phyloP scores from a whole-genome alignment of 768 basidiomycete species.

The Pseudohyphozyma bogoriensis region DNA sequence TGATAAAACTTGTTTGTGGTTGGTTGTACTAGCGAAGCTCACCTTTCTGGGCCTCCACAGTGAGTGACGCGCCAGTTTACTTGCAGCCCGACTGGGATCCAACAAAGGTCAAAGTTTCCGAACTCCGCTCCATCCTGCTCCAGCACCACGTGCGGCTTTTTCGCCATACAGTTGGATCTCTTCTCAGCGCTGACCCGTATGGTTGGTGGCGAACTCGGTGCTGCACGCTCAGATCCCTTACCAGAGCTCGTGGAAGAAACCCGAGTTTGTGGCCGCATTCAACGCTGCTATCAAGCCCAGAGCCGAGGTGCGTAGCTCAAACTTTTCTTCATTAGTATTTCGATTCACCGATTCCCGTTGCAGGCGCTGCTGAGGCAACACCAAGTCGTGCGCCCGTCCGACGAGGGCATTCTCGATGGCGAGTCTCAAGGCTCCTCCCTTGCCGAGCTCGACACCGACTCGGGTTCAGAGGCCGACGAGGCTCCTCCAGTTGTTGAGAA shows the following conservation, averaged over 20 bases:
- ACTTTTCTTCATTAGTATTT: background rate
- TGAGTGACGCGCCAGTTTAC: too few species aligned
- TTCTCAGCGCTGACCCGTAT: background rate
- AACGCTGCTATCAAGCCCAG: constrained; percentile 5
- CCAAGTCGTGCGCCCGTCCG: constrained; percentile 9
- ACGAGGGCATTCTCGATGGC: constrained; percentile 21
- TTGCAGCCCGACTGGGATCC: constrained; percentile 16
- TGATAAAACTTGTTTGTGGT: background rate
- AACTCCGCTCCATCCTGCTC: constrained; percentile 18
- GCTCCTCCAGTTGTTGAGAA: background rate
- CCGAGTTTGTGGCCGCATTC: constrained; percentile 10
- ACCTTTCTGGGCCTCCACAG: too few species aligned
- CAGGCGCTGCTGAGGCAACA: constrained; percentile 12
- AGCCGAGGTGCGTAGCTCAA: constrained; percentile 9
- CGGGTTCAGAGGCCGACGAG: background rate
- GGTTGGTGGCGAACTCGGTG: background rate
- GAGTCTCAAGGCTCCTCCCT: constrained; percentile 8
- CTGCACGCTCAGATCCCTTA: constrained; percentile 7
- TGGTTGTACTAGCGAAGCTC: too few species aligned
- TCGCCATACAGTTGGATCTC: too few species aligned
- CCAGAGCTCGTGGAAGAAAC: constrained; percentile 16
- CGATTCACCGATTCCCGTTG: background rate
- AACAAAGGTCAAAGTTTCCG: constrained; percentile 5
- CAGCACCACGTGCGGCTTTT: constrained; percentile 6
- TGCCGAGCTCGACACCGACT: constrained; percentile 20